Evolutionary conservation across 1,139 yeast genomes (phyloP), one percentile per base, ranked within the genome.

Genomic region (Saccharomyces hybrid): DNA sequence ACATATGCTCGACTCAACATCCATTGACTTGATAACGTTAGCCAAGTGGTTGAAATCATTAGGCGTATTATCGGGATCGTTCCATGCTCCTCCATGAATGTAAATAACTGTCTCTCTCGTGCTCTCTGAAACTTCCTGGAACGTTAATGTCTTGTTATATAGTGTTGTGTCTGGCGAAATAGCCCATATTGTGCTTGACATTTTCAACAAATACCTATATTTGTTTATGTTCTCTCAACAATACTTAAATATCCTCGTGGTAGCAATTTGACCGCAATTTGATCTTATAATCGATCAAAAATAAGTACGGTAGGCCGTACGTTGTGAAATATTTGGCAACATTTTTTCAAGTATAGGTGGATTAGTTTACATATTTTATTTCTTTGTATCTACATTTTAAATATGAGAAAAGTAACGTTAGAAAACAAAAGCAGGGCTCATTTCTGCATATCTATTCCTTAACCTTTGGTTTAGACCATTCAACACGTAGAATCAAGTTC

Each of bases 51-150:
- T 71, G 55, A 81, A 83, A 64, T 86, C 95, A 49, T 75, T 70
- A 51, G 69, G 78, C 0, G 88, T 81, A 64, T 85, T 84, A 1
- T 60, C 67, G 0, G 83, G 82, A 64, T 87, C 96, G 59, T 88
- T 73, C 96, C 96, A 89, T 0, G 93, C 96, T 0, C 96, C 96
- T 0, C 96, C 96, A 67, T 89, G 96, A 41, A 89, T 77, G 59
- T 81, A 83, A 0, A 88, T 58, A 28, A 70, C 49, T 3, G 67
- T 65, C 1, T 57, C 51, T 8, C 49, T 50, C 14, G 50, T 23
- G 5, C 28, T 51, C 14, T 46, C 56, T 48, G 28, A 51, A 41
- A 31, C 54, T 47, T 38, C 44, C 13, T 38, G 44, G 50, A 60
- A 58, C 14, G 50, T 53, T n/a, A 53, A 56, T 5, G 60, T 56